Evolutionary conservation across 139 green algal species (phyloP).

Genomic region (Chlorella vulgaris): DNA sequence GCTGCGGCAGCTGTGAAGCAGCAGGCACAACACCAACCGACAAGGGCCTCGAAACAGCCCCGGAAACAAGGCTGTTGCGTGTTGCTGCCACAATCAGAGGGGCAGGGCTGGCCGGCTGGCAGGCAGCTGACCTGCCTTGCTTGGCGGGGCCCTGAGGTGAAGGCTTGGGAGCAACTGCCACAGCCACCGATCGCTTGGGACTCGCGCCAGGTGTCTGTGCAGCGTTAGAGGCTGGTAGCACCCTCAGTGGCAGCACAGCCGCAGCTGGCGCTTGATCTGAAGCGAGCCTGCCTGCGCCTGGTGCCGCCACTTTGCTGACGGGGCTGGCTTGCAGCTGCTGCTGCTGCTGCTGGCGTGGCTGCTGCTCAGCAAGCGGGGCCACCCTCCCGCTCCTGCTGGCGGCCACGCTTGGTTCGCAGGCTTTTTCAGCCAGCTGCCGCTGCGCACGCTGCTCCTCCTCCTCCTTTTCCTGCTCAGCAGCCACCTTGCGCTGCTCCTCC

Average conservation of each 20-base stretch:
- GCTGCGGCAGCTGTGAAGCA: neutral
- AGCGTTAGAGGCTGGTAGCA: neutral
- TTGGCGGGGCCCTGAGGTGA: too few relatives aligned
- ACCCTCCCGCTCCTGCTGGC: neutral
- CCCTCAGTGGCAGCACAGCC: neutral
- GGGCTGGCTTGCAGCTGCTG: constrained; percentile 1
- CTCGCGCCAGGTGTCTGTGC: neutral
- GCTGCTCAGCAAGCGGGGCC: neutral
- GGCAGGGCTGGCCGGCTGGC: neutral
- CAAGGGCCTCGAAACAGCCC: too few relatives aligned
- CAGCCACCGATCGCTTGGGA: neutral
- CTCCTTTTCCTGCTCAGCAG: neutral
- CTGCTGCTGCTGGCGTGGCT: neutral
- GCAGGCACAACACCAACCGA: too few relatives aligned
- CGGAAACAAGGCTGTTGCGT: too few relatives aligned
- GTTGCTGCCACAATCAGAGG: neutral
- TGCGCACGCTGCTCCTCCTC: neutral
- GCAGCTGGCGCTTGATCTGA: neutral
- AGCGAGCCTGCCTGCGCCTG: neutral
- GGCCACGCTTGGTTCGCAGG: neutral
- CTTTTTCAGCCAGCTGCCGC: neutral
- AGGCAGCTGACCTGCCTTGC: neutral
- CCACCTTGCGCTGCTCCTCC: constrained; percentile 1
- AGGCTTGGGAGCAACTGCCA: too few relatives aligned
- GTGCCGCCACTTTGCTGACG: neutral